These are phyloP conservation scores for Yarrowia sp. DNA, from an alignment of 805 yeast species.

Conservation along the genomic window DNA sequence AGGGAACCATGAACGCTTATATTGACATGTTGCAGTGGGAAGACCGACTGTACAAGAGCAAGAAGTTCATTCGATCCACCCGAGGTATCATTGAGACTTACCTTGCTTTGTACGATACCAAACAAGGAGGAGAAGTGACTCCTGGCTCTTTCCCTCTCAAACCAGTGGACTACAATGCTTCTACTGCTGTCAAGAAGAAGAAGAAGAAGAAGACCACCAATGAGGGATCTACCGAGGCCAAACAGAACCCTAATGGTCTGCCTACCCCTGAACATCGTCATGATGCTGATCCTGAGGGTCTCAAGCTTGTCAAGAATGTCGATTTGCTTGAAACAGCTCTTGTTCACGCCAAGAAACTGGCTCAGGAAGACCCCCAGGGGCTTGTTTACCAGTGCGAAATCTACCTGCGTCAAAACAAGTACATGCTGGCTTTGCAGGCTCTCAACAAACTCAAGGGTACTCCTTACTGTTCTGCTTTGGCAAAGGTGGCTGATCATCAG, in stretches of 20 bases:
- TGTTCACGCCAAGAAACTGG: slow-evolving; percentile 46
- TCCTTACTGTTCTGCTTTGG: slow-evolving; percentile 37
- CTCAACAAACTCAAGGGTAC: slow-evolving; percentile 44
- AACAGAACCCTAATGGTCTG: slow-evolving; percentile 46
- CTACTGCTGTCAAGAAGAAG: slow-evolving; percentile 45
- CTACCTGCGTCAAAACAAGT: slow-evolving; percentile 48
- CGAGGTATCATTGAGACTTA: slow-evolving; percentile 61
- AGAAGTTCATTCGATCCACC: slow-evolving; percentile 69
- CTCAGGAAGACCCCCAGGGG: slow-evolving; percentile 33
- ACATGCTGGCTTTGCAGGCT: slow-evolving; percentile 53
- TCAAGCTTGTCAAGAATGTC: slow-evolving; percentile 39
- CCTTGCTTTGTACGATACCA: slow-evolving; percentile 42
- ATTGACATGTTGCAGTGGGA: slow-evolving; percentile 79
- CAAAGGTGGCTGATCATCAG: slow-evolving; percentile 40
- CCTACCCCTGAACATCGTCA: slow-evolving; percentile 43
- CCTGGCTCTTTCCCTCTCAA: slow-evolving; percentile 32
- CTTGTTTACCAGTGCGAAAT: slow-evolving; percentile 35
- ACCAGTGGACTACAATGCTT: slow-evolving; percentile 47
- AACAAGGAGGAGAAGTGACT: slow-evolving; percentile 28
- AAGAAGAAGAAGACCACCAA: slow-evolving; percentile 35
- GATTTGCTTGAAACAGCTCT: slow-evolving; percentile 34
- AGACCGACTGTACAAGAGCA: slow-evolving; percentile 64
- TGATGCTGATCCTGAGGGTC: slow-evolving; percentile 44
- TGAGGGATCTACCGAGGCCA: slow-evolving; percentile 42
- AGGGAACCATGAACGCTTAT: slow-evolving; percentile 87